Conservation (phyloP, 148 eudicot species). For the Cornus suecica region DNA sequence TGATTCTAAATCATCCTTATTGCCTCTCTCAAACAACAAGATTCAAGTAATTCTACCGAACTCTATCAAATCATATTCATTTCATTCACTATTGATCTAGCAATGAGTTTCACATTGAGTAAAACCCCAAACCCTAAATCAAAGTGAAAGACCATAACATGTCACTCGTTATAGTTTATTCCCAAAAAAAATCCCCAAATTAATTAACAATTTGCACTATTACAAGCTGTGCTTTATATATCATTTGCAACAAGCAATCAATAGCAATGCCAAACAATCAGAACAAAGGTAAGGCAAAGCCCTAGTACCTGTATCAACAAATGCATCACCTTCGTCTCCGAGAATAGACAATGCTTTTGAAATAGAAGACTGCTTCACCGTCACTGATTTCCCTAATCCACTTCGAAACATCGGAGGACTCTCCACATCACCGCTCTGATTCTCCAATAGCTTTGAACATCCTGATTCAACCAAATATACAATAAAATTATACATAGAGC, state of each 20-base stretch:
- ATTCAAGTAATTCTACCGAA: background rate
- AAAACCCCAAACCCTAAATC: no score
- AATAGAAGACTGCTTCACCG: constrained; percentile 47
- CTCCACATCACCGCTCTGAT: constrained; percentile 10
- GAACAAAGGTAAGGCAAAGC: background rate
- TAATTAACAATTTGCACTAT: background rate
- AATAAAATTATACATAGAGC: background rate
- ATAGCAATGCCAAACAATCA: background rate
- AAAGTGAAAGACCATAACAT: background rate
- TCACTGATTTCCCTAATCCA: constrained; percentile 55
- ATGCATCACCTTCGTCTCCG: constrained; percentile 25
- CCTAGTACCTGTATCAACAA: constrained; percentile 19
- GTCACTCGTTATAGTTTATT: background rate
- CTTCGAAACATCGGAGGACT: constrained; percentile 45
- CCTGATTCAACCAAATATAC: constrained; percentile 28
- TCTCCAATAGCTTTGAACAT: constrained; percentile 42
- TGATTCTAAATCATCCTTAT: background rate
- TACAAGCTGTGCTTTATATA: background rate
- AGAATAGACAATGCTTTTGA: constrained; percentile 52
- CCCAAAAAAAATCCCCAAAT: background rate
- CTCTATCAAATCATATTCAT: background rate
- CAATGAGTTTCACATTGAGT: background rate
- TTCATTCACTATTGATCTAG: background rate
- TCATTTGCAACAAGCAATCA: background rate
- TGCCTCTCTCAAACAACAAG: background rate